phyloP scores from a whole-genome alignment of 345 rosid genomes.

The Hibiscus trionum region DNA sequence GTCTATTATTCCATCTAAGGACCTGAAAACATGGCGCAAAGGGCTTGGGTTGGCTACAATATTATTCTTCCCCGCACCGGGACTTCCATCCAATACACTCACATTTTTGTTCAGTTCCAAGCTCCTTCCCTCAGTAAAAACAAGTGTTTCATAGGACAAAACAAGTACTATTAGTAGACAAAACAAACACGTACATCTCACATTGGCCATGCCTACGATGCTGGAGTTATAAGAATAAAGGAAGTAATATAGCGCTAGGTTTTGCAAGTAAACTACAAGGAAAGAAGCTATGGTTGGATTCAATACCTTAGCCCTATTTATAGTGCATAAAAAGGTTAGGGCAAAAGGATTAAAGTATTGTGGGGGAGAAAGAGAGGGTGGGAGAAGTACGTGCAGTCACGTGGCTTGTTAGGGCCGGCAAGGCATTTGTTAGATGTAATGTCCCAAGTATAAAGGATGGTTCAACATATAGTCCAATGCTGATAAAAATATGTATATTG shows the following conservation, averaged over 20 bases:
- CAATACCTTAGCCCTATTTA: background rate
- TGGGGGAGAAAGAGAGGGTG: background rate
- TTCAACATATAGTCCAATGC: too few relatives aligned
- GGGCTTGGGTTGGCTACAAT: background rate
- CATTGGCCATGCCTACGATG: conserved; percentile 30
- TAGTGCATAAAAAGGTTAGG: background rate
- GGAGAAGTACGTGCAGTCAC: conserved; percentile 5
- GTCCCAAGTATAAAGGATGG: too few relatives aligned
- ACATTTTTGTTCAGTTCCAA: conserved; percentile 16
- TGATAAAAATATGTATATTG: too few relatives aligned
- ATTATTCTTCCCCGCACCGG: background rate
- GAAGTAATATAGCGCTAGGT: background rate
- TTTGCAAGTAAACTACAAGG: background rate
- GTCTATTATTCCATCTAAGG: background rate
- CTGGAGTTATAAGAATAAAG: background rate
- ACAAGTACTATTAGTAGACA: conserved; percentile 30
- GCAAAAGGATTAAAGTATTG: background rate
- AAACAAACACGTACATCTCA: conserved; percentile 21
- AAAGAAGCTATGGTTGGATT: background rate
- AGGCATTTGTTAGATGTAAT: too few relatives aligned
- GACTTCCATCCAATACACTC: background rate
- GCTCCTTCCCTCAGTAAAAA: conserved; percentile 34
- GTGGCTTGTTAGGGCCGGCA: too few relatives aligned
- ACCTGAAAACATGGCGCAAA: conserved; percentile 1
- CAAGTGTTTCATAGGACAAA: conserved; percentile 23